Evolutionary conservation across 2,329 filamentous ascomycete genomes (phyloP).

Genomic region (Neopestalotiopsis clavispora): DNA sequence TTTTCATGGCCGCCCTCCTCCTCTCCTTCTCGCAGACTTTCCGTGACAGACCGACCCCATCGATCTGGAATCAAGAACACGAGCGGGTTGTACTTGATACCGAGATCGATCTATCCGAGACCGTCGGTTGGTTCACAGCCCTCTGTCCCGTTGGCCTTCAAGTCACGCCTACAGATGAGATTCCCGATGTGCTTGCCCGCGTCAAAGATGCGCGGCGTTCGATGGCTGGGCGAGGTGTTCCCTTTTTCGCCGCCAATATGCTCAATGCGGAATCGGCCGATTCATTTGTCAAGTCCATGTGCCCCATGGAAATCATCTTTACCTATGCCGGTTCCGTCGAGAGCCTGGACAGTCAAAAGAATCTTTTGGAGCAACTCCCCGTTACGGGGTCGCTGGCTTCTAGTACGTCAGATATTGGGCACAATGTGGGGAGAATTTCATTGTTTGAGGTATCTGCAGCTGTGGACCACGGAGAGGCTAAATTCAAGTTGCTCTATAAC

Average conservation of each 20-base stretch:
- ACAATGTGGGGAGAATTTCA: constrained; percentile 51
- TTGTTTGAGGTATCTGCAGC: constrained; percentile 56
- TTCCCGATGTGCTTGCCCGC: constrained; percentile 55
- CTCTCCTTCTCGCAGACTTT: constrained; percentile 63
- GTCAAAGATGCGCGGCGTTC: constrained; percentile 57
- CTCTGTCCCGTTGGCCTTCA: constrained; percentile 56
- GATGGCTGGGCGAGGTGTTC: constrained; percentile 48
- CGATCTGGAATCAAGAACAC: constrained; percentile 59
- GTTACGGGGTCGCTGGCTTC: constrained; percentile 45
- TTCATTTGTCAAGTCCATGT: constrained; percentile 45
- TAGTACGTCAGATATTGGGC: constrained; percentile 48
- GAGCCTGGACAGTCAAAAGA: constrained; percentile 51
- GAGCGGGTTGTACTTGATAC: constrained; percentile 50
- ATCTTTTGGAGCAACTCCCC: constrained; percentile 53
- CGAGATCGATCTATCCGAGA: constrained; percentile 57
- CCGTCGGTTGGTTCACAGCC: constrained; percentile 66
- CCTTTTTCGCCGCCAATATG: constrained; percentile 52
- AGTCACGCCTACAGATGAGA: constrained; percentile 49
- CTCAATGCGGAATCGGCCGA: constrained; percentile 31
- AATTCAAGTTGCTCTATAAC: constrained; percentile 52
- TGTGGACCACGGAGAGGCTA: constrained; percentile 49
- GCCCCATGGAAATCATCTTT: constrained; percentile 63
- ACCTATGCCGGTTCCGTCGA: constrained; percentile 57
- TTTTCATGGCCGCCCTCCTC: constrained; percentile 58
- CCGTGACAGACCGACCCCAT: constrained; percentile 53